Percentiles rank a stretch among this genome's conserved stretches.
Conservation (phyloP, 2,329 filamentous ascomycete species). For the Emmonsia crescens region DNA sequence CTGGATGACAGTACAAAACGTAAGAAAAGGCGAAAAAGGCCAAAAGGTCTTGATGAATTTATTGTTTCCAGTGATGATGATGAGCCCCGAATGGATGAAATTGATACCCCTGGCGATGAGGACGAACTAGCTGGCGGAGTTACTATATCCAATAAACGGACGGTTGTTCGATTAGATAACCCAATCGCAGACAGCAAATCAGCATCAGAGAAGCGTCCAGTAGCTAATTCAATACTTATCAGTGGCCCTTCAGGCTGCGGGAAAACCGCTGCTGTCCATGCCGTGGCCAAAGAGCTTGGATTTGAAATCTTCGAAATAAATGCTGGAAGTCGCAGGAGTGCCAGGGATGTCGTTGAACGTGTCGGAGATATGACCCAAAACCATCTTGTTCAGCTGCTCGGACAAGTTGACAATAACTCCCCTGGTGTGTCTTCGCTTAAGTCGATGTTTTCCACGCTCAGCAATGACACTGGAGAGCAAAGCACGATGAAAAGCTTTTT, state of each 20-base stretch:
- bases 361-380: conserved; percentile 97
- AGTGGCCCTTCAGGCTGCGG: conserved; percentile 85
- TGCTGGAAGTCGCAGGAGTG: conserved; percentile 67
- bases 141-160: conserved; percentile 27
- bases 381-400: conserved; percentile 61
- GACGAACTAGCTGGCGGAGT: conserved; percentile 32
- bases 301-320: conserved; percentile 97
- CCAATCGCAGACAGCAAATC: conserved; percentile 25
- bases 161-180: conserved; percentile 34
- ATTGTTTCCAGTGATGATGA: conserved; percentile 72
- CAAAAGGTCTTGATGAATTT: conserved; percentile 66
- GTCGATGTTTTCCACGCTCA: conserved; percentile 6
- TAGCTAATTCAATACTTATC: conserved; percentile 66
- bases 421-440: conserved; percentile 29
- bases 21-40: conserved; percentile 55
- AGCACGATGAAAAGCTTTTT: conserved; percentile 76
- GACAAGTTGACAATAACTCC: conserved; percentile 19
- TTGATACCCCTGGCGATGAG: conserved; percentile 48
- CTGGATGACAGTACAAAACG: conserved; percentile 17
- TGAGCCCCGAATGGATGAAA: conserved; percentile 54
- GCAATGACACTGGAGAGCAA: conserved; percentile 57
- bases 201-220: conserved; percentile 38
- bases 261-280: conserved; percentile 87
- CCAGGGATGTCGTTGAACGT: conserved; percentile 79
- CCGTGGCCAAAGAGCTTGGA: conserved; percentile 78